Percentiles rank a stretch among this genome's conserved stretches.
Evolutionary conservation across 306 rosid genomes (phyloP).

Genomic region (Sesbania bispinosa): DNA sequence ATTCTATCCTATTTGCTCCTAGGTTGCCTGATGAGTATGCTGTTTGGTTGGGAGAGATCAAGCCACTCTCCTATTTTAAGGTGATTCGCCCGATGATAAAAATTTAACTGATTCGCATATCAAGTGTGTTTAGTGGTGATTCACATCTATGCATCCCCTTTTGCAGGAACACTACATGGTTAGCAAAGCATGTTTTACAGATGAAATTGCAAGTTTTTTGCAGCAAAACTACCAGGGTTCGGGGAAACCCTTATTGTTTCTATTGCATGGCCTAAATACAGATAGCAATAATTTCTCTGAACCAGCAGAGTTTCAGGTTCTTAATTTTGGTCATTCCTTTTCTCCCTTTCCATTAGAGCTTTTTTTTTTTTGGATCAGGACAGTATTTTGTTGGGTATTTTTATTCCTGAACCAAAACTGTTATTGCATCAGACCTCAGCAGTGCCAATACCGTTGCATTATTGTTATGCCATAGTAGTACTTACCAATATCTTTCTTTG

Average conservation of each 20-base stretch:
- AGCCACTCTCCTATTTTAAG: slow-evolving; percentile 55
- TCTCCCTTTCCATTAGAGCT: neutral
- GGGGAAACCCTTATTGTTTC: slow-evolving; percentile 64
- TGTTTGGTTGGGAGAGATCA: slow-evolving; percentile 87
- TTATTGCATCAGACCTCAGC: neutral
- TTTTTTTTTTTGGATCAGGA: slow-evolving; percentile 5
- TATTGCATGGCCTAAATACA: slow-evolving; percentile 79
- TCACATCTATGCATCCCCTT: slow-evolving; percentile 21
- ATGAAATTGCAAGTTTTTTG: slow-evolving; percentile 56
- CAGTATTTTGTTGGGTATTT: neutral
- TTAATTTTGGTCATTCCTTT: neutral
- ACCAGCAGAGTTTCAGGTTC: slow-evolving; percentile 85
- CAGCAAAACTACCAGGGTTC: slow-evolving; percentile 47
- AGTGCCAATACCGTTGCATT: neutral
- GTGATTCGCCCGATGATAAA: slow-evolving; percentile 30
- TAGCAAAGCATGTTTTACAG: slow-evolving; percentile 33
- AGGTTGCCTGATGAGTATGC: slow-evolving; percentile 82
- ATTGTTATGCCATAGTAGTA: neutral
- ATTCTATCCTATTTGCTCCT: slow-evolving; percentile 72
- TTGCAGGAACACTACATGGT: slow-evolving; percentile 80
- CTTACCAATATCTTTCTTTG: neutral
- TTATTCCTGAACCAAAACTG: neutral
- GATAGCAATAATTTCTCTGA: slow-evolving; percentile 64
- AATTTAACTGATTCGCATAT: neutral
- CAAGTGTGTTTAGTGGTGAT: slow-evolving; percentile 4